Conservation (phyloP, 495 filamentous ascomycete species). For the Durotheca rogersii region DNA sequence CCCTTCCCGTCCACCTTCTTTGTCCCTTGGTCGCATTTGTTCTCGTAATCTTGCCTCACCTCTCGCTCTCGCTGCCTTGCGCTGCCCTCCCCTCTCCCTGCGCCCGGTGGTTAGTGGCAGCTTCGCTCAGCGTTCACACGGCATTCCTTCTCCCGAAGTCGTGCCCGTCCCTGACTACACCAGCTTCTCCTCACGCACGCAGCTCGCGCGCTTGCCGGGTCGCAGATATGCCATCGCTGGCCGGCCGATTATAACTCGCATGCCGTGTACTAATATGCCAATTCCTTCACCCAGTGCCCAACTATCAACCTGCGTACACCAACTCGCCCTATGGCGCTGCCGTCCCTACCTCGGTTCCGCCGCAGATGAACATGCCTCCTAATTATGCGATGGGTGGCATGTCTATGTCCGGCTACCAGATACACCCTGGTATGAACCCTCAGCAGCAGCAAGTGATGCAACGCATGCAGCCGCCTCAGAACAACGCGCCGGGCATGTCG, state of each 20-base stretch:
- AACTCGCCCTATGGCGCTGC: slow-evolving; percentile 51
- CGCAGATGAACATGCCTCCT: slow-evolving; percentile 47
- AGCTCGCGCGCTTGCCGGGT: slow-evolving; percentile 1
- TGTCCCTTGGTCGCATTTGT: slow-evolving; percentile 18
- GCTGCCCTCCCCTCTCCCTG: too few species aligned
- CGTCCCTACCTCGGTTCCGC: slow-evolving; percentile 44
- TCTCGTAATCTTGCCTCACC: slow-evolving; percentile 12
- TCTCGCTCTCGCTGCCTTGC: too few species aligned
- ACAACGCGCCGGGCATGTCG: slow-evolving; percentile 38
- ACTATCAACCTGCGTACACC: slow-evolving; percentile 54
- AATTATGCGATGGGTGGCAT: slow-evolving; percentile 52
- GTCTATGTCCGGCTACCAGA: slow-evolving; percentile 40
- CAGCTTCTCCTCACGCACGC: slow-evolving; percentile 20
- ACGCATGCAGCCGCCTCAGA: slow-evolving; percentile 44
- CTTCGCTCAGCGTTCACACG: not conserved
- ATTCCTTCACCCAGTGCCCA: slow-evolving; percentile 43
- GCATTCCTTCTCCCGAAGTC: slow-evolving; percentile 3
- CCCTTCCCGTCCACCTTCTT: slow-evolving; percentile 26
- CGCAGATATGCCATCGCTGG: slow-evolving; percentile 6
- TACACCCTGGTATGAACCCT: slow-evolving; percentile 41
- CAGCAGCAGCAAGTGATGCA: slow-evolving; percentile 53
- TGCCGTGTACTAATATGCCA: slow-evolving; percentile 21
- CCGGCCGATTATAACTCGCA: slow-evolving; percentile 24
- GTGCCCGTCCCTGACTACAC: slow-evolving; percentile 1
- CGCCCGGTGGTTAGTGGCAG: slow-evolving; percentile 10